A percentile compares a stretch with the other conserved stretches of the same genome.
phyloP scores from a whole-genome alignment of 1,139 yeast genomes.

The Sugiyamaella sp. region DNA sequence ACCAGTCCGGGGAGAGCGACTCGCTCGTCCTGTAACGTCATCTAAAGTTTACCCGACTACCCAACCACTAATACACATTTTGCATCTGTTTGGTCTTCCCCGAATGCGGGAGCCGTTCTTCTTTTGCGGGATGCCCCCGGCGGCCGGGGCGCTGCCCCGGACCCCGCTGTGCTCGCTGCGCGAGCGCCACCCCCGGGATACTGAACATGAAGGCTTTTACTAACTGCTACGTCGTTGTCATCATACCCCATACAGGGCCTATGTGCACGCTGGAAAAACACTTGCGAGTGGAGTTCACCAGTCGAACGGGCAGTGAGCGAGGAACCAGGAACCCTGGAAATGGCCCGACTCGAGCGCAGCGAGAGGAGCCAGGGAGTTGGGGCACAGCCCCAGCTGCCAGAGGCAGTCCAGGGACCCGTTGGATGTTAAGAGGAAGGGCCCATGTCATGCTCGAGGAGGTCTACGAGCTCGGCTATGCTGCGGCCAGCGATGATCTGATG shows the following conservation, averaged over 20 bases:
- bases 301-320: too few relatives aligned
- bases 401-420: too few relatives aligned
- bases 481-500: conserved; percentile 10
- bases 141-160: too few relatives aligned
- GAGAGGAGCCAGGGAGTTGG: background rate
- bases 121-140: too few relatives aligned
- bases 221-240: too few relatives aligned
- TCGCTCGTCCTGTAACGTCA: conserved; percentile 12
- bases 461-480: conserved; percentile 9
- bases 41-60: conserved; percentile 3
- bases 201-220: too few relatives aligned
- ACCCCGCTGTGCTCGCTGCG: background rate
- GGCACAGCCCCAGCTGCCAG: background rate
- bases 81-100: too few relatives aligned
- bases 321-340: too few relatives aligned
- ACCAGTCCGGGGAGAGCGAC: conserved; percentile 11
- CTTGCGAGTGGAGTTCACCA: too few relatives aligned
- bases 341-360: background rate
- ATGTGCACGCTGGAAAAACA: too few relatives aligned
- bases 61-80: conserved; percentile 9
- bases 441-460: conserved; percentile 4
- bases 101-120: too few relatives aligned
- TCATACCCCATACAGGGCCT: too few relatives aligned
- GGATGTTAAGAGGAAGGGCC: background rate
- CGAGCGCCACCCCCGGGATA: background rate